phyloP scores from a whole-genome alignment of 352 stramenopile genomes.

The Globisporangium middletonii region DNA sequence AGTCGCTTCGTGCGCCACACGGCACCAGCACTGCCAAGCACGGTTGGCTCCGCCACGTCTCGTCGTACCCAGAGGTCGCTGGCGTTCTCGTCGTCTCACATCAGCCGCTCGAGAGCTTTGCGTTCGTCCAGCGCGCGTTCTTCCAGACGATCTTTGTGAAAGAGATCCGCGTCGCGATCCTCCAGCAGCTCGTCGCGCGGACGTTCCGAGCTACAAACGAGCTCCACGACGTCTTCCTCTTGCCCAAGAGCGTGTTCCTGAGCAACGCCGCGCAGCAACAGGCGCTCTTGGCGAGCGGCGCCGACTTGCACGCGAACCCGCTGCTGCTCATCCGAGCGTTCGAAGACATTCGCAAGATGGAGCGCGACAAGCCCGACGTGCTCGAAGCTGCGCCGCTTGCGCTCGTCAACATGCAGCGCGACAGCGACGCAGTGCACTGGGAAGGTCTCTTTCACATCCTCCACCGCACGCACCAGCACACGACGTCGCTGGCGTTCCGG shows the following conservation, averaged over 20 bases:
- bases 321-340: conserved; percentile 26
- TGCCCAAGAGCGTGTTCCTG: conserved; percentile 10
- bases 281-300: not conserved
- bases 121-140: conserved; percentile 24
- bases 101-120: conserved; percentile 25
- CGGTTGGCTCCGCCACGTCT: conserved; percentile 20
- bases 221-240: conserved; percentile 3
- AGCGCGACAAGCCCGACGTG: conserved; percentile 25
- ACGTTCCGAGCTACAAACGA: conserved; percentile 2
- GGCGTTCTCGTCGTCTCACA: conserved; percentile 17
- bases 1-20: not conserved
- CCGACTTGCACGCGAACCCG: conserved; percentile 5
- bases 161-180: conserved; percentile 11
- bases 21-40: not conserved
- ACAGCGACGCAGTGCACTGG: conserved; percentile 18
- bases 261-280: conserved; percentile 1
- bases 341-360: conserved; percentile 24
- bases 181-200: conserved; percentile 13
- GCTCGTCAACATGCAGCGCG: conserved; percentile 34
- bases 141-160: conserved; percentile 18
- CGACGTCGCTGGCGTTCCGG: conserved; percentile 16
- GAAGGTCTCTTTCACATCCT: conserved; percentile 46
- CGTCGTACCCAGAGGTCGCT: conserved; percentile 16
- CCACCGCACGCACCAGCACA: conserved; percentile 20
- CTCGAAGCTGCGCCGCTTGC: conserved; percentile 34